Base-by-base conservation (phyloP, 805 yeast species). In the Candida namnaoensis region DNA sequence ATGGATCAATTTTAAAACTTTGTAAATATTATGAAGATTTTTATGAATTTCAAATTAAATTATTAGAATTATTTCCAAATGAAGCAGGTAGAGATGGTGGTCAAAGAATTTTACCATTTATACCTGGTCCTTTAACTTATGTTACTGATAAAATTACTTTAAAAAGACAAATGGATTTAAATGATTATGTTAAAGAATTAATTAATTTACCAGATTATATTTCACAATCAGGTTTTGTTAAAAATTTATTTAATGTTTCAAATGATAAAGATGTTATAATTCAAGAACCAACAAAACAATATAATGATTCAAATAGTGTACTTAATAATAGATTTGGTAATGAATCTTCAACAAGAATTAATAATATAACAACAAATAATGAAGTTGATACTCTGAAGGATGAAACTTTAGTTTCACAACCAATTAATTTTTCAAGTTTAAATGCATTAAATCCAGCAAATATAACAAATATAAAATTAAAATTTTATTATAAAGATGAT, bases 1-100 rank as follows among this genome's bases (percentile, higher is more conserved):
- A 80, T 56, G 93, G 91, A n/a, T 70, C 71, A 40, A 59, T 63
- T 19, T 71, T 96, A 44, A 76, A 78, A 45, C 66, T 93, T 47
- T 88, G 93, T 61, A 73, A 99, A 45, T 90, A 75, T 63, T 93
- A 93, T 63, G 96, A 91, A 60, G 99, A 93, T 64, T 93, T 93
- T 58, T 93, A 90, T 61, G 95, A 93, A 58, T 76, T 90, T 57
- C 99, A 93, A 59, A 88, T 88, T 40, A 77, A 73, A 47, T 67
- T 93, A 39, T 68, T 91, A 39, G 93, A 84, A 52, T 71, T 80
- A 26, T 93, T 85, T 69, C 97, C 97, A 7, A 78, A 74, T 45
- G 99, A 91, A 61, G 95, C 97, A 8, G 97, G 97, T 12, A 80
- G 87, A 50, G 64, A 57, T 38, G 80, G 78, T 36, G 82, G 80